Conservation (phyloP, 352 stramenopile genomes). For the Phytopythium chamaehyphon region DNA sequence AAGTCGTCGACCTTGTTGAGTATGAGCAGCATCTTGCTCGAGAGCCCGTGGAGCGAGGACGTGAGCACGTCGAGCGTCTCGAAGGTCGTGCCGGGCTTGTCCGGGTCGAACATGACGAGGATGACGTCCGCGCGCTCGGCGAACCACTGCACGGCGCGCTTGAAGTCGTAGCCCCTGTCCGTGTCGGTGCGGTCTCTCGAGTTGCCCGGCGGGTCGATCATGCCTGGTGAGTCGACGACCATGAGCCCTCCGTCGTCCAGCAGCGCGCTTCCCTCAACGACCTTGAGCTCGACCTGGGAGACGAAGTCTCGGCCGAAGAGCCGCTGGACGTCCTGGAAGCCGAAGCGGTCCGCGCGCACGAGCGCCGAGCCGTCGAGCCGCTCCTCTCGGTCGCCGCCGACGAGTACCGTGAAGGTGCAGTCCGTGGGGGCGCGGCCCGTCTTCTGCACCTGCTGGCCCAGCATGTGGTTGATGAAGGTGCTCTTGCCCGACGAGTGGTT, state of each 20-base stretch:
- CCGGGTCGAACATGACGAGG: slow-evolving; percentile 87
- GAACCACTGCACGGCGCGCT: slow-evolving; percentile 85
- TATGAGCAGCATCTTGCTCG: slow-evolving; percentile 81
- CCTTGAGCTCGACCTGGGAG: slow-evolving; percentile 84
- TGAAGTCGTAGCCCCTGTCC: slow-evolving; percentile 85
- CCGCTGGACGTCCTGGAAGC: slow-evolving; percentile 75
- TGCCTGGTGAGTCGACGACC: slow-evolving; percentile 82
- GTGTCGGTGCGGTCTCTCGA: slow-evolving; percentile 60
- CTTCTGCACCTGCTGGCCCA: slow-evolving; percentile 80
- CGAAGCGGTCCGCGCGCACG: slow-evolving; percentile 62
- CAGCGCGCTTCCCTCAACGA: slow-evolving; percentile 59
- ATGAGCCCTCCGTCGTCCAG: slow-evolving; percentile 79
- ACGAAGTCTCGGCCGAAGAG: slow-evolving; percentile 81
- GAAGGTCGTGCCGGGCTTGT: slow-evolving; percentile 87
- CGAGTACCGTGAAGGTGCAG: slow-evolving; percentile 81
- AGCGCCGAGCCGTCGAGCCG: slow-evolving; percentile 75
- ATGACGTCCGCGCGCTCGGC: slow-evolving; percentile 83
- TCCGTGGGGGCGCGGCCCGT: slow-evolving; percentile 75
- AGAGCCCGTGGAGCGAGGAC: slow-evolving; percentile 64
- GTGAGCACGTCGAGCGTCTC: slow-evolving; percentile 87
- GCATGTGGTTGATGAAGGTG: slow-evolving; percentile 89
- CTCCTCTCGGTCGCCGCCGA: slow-evolving; percentile 63
- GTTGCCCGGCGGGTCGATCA: slow-evolving; percentile 80
- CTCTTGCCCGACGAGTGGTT: slow-evolving; percentile 86
- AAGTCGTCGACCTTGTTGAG: slow-evolving; percentile 90